Evolutionary conservation across 345 rosid species (phyloP).

Genomic region (Conringia planisiliqua): DNA sequence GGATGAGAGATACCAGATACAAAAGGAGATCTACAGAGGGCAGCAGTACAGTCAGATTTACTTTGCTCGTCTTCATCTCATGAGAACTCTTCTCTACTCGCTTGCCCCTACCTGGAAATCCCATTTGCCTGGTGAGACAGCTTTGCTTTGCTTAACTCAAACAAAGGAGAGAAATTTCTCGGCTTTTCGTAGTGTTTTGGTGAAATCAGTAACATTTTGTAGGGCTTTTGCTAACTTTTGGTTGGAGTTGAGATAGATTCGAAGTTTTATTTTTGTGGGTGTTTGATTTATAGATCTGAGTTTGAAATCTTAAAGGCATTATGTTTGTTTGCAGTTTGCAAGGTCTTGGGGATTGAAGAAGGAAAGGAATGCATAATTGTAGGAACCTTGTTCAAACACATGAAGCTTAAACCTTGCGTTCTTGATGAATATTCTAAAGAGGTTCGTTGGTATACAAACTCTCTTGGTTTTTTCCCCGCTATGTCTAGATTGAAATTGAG

Average conservation of each 20-base stretch:
- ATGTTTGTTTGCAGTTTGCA: slow-evolving; percentile 55
- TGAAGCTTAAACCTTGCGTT: slow-evolving; percentile 92
- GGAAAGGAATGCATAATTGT: slow-evolving; percentile 86
- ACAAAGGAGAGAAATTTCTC: not conserved
- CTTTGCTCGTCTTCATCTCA: slow-evolving; percentile 77
- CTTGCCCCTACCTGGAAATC: slow-evolving; percentile 78
- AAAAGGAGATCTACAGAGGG: slow-evolving; percentile 69
- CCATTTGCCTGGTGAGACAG: slow-evolving; percentile 56
- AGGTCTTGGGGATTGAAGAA: slow-evolving; percentile 69
- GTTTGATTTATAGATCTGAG: slow-evolving; percentile 2
- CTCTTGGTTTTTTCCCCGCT: not conserved
- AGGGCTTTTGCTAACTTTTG: not conserved
- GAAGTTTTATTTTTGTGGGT: not conserved
- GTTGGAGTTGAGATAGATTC: not conserved
- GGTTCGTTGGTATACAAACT: slow-evolving; percentile 34
- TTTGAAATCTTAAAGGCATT: not conserved
- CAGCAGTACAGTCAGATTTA: slow-evolving; percentile 96
- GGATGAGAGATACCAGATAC: slow-evolving; percentile 76
- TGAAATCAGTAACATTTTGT: not conserved
- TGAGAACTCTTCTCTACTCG: slow-evolving; percentile 75
- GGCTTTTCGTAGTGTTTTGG: not conserved
- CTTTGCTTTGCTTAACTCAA: not conserved
- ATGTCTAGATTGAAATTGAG: slow-evolving; percentile 6
- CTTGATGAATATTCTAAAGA: slow-evolving; percentile 97
- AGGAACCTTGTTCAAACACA: slow-evolving; percentile 91